Evolutionary conservation across 164 flowering plant genomes (phyloP), one percentile per base, ranked within the genome.

Genomic region (Santalum album): DNA sequence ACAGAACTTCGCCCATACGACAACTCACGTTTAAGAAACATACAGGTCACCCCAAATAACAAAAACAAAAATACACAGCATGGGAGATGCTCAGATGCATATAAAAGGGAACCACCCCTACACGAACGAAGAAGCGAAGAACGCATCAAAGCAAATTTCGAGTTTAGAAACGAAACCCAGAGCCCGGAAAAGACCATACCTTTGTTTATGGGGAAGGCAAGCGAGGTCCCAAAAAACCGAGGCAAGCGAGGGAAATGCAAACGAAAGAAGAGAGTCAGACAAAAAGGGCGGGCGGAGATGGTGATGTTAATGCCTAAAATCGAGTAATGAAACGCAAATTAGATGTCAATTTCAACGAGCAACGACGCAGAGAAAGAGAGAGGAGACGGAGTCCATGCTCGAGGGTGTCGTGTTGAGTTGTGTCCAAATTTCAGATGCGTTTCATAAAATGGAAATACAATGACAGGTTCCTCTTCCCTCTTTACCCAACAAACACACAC

Each of bases 261-360:
- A 47, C 25, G 27, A 1, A 5, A 18, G 17, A 25, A 27, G 36
- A 51, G 67, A 39, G 62, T 65, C 49, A 54, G 35, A 39, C 48
- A 44, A 54, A 39, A 63, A 20, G 60, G 58, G 42, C 35, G 54
- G 72, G 39, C 54, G 72, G 54, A 58, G 69, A 68, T 64, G 68
- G 54, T 34, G 68, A 69, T 51, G 71, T 42, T 42, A 9, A 16
- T 42, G 45, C 34, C 34, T 3, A 29, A 4, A 29, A 29, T 3
- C 9, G 4, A 9, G 34, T 29, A 4, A 29, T 4, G 9, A 29
- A 9, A 29, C 6, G 34, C 34, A 9, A 9, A 29, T 4, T 29
- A 3, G n/a, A n/a, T n/a, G n/a, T n/a, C n/a, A n/a, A n/a, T n/a
- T n/a, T n/a, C n/a, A n/a, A n/a, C n/a, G n/a, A n/a, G n/a, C n/a